Evolutionary conservation across 768 basidiomycete species (phyloP).

Genomic region (Hericium coralloides): DNA sequence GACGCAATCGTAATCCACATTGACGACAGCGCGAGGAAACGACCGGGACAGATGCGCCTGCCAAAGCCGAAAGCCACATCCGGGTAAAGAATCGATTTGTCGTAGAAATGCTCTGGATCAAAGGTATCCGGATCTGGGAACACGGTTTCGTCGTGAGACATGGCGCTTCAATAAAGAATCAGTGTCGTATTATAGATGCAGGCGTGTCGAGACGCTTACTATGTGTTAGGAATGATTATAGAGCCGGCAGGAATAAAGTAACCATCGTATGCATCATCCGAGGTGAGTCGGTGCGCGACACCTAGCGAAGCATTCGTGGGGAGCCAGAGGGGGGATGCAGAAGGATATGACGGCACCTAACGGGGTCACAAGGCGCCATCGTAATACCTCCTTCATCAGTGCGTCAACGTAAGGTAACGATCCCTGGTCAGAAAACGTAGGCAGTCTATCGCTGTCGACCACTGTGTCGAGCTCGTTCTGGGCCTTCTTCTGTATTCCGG

Average conservation of each 20-base stretch:
- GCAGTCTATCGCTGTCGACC: background rate
- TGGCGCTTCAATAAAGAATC: slow-evolving; percentile 3
- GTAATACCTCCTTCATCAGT: background rate
- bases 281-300: background rate
- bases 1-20: slow-evolving; percentile 11
- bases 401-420: background rate
- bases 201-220: background rate
- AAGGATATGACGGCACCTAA: too few relatives aligned
- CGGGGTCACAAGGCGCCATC: background rate
- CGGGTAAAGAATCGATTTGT: background rate
- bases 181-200: background rate
- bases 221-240: background rate
- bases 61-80: slow-evolving; percentile 10
- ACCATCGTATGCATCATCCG: background rate
- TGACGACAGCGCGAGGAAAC: slow-evolving; percentile 13
- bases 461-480: background rate
- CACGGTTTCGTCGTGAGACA: slow-evolving; percentile 19
- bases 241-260: background rate
- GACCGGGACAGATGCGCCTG: slow-evolving; percentile 11
- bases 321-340: too few relatives aligned
- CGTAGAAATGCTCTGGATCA: slow-evolving; percentile 20
- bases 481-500: background rate
- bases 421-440: background rate
- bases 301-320: background rate
- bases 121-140: slow-evolving; percentile 22